Base-by-base conservation (phyloP, 176 grass and related monocot species). In the Lolium perenne region DNA sequence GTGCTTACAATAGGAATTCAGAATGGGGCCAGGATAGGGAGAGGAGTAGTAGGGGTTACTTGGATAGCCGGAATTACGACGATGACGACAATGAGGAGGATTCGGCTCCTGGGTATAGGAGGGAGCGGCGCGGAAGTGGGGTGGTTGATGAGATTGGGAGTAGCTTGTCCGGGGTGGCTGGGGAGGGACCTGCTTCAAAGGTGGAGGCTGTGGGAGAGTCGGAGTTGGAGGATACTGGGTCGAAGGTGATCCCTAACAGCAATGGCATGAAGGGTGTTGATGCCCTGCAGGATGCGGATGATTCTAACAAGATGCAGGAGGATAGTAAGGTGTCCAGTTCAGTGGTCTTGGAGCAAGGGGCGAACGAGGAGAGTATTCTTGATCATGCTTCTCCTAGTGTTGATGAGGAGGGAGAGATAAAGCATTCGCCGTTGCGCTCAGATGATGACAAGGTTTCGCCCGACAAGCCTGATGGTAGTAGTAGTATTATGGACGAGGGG, bases 201-300 rank as follows among this genome's bases (percentile, higher is more conserved):
- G 66, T 16, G 10, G 97, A 98, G 57, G 82, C 43, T 17, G 63
- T 80, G 21, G 89, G 91, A 64, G 97, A 98, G 76, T 96, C 89
- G 0, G 93, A 98, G 49, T 65, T 94, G 25, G 92, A 99, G 64
- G 97, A 99, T 85, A 82, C 92, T 15, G 94, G 92, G 38, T 96
- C 97, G 8, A 96, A 96, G 85, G 88, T 89, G 61, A 91, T 92
- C 74, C 93, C 90, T 80, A 88, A 60, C 64, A 83, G 77, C 46
- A 90, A 81, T 79, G 64, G 69, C 26, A 92, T 77, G 64, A 92
- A 90, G 70, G 84, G 87, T 67, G 71, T 26, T 13, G 87, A 85
- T 82, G 71, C 72, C 20, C 51, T 10, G 4, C 76, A 89, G 38
- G 58, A 59, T 43, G 91, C 61, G 29, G 38, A 80, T 26, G 75